Conservation (phyloP, 208 protist genomes). For the Sergeia podlipaevii region DNA sequence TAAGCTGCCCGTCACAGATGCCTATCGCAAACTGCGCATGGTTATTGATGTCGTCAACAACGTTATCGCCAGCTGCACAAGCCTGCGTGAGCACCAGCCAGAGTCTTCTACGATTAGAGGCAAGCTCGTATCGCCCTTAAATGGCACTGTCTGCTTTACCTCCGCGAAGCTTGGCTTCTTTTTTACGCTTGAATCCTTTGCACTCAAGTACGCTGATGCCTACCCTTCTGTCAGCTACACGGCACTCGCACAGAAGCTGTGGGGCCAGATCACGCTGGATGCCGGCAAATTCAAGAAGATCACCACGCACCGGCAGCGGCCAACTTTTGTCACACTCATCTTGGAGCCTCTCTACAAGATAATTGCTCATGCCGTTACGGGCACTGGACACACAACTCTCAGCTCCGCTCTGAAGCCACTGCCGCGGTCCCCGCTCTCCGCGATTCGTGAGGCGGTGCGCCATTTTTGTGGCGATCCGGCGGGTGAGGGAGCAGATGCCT, state of each 20-base stretch:
- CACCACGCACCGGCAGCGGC: constrained; percentile 44
- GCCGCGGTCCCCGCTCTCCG: constrained; percentile 57
- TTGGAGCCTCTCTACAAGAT: constrained; percentile 99
- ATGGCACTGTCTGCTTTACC: constrained; percentile 93
- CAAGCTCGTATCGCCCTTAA: constrained; percentile 59
- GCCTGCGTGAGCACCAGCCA: too few species aligned
- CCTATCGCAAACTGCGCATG: constrained; percentile 97
- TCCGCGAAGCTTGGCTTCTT: constrained; percentile 81
- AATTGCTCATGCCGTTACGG: constrained; percentile 69
- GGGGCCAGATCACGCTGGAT: constrained; percentile 96
- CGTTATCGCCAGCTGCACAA: constrained; percentile 54
- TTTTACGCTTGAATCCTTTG: constrained; percentile 96
- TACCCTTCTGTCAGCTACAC: constrained; percentile 48
- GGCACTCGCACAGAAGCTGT: constrained; percentile 92
- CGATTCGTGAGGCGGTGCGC: constrained; percentile 61
- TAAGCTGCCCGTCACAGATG: constrained; percentile 97
- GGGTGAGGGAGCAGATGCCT: constrained; percentile 47
- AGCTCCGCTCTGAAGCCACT: constrained; percentile 34
- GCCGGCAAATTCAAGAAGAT: constrained; percentile 53
- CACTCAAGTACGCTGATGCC: constrained; percentile 89
- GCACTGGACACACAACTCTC: constrained; percentile 42
- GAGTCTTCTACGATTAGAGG: too few species aligned
- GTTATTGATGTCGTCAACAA: constrained; percentile 97
- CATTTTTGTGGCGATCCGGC: constrained; percentile 57
- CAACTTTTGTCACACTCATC: constrained; percentile 98